Base-by-base conservation (phyloP, 2,329 filamentous ascomycete species). In the Nothopassalora personata region DNA sequence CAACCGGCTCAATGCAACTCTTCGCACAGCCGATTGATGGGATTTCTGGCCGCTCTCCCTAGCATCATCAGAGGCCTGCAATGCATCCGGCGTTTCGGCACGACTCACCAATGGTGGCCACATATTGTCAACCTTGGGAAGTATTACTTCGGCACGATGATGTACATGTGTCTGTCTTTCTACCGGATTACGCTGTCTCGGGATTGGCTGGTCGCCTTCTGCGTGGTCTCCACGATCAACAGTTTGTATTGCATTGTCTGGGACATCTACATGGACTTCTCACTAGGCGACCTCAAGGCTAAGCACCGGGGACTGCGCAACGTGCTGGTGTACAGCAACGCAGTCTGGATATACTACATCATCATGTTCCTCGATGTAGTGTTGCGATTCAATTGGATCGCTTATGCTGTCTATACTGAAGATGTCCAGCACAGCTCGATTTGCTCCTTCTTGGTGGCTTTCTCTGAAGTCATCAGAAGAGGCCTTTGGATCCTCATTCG, bases 251-350 rank as follows among this genome's bases (percentile, higher is more conserved):
- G 83, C 66, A 91, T 86, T 9, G 82, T 96, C 46, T 99, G 94
- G 94, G 94, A 99, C 71, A 77, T 99, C 1, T 86, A 91, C 64
- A 97, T 97, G 89, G 94, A 99, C 73, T 97, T 94, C 82, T 65
- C 66, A 59, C 80, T 97, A n/a, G 82, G 93, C 3, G 91, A 97
- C 67, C 81, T 88, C 0, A 84, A 87, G 57, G 84, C 89, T 0
- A 67, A 68, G 49, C 82, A 83, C 10, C 79, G 89, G 64, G 75
- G 77, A 59, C 67, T 97, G 10, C 87, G 94, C 6, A 85, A 93
- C 59, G 87, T 89, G 8, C 81, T 94, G 0, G 91, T 87, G 0
- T 88, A 94, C 68, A 93, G 93, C 70, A 68, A 69, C 55, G 80
- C 81, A 11, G 80, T 83, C 3, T 94, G 90, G 87, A 79, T 87